Percentiles rank a stretch among this genome's conserved stretches.
phyloP scores from a whole-genome alignment of 176 grass and related monocot species.

The Tillandsia fasciculata region DNA sequence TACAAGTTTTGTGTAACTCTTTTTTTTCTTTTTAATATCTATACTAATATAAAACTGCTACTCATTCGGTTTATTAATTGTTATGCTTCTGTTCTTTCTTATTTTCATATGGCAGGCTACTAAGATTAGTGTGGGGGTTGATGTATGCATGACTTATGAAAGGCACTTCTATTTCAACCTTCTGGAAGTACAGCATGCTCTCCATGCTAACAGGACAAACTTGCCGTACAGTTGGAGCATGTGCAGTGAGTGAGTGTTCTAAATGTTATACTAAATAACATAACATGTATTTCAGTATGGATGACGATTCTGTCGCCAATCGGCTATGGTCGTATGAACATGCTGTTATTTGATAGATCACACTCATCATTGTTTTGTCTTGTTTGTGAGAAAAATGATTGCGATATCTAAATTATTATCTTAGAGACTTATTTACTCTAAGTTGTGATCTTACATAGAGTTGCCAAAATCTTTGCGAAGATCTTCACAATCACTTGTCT shows the following conservation, averaged over 20 bases:
- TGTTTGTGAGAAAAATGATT: not conserved
- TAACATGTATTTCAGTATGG: no score
- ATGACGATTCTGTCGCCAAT: no score
- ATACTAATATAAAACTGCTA: not conserved
- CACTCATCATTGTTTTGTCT: not conserved
- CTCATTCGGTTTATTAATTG: not conserved
- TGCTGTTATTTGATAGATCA: no score
- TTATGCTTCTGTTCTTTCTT: not conserved
- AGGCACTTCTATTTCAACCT: slow-evolving; percentile 88
- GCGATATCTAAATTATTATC: not conserved
- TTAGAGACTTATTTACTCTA: not conserved
- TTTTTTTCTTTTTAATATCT: not conserved
- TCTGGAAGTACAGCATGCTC: slow-evolving; percentile 81
- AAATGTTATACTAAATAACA: not conserved
- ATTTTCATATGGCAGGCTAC: slow-evolving; percentile 30
- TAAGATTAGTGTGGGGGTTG: slow-evolving; percentile 70
- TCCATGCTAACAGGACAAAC: slow-evolving; percentile 86
- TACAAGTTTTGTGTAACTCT: not conserved
- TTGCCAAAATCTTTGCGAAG: not conserved
- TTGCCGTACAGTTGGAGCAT: slow-evolving; percentile 81
- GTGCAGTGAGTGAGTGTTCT: slow-evolving; percentile 79
- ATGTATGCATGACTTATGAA: slow-evolving; percentile 90
- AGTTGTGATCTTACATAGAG: not conserved
- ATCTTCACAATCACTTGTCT: not conserved
- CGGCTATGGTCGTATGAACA: no score